These are phyloP conservation scores for Xerocomus potaroensis DNA, from an alignment of 768 basidiomycete genomes.

Conservation along the genomic window DNA sequence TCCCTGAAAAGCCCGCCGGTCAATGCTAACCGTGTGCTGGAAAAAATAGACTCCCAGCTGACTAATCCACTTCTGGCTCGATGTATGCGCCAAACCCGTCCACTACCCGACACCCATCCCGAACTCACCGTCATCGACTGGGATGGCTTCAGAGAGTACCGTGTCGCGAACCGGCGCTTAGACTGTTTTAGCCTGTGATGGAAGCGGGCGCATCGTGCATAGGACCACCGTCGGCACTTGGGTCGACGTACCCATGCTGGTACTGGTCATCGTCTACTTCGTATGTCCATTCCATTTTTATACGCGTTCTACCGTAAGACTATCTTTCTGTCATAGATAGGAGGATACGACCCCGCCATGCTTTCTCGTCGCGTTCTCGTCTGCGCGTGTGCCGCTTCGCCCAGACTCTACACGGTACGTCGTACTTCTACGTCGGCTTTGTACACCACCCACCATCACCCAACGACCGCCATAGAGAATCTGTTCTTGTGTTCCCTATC, in stretches of 20 bases:
- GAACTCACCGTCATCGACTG: slow-evolving; percentile 47
- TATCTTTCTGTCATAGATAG: background rate
- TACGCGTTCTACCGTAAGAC: background rate
- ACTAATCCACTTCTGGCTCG: background rate
- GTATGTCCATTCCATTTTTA: background rate
- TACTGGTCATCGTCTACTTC: background rate
- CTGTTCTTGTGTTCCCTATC: slow-evolving; percentile 58
- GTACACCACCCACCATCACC: background rate
- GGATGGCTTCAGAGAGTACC: slow-evolving; percentile 54
- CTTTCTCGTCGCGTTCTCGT: slow-evolving; percentile 19
- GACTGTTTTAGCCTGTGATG: slow-evolving; percentile 40
- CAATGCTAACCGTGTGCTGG: too few species aligned
- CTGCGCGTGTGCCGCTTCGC: slow-evolving; percentile 38
- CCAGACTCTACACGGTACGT: slow-evolving; percentile 47
- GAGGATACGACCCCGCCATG: background rate
- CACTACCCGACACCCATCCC: slow-evolving; percentile 40
- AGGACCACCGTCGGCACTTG: slow-evolving; percentile 29
- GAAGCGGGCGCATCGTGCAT: slow-evolving; percentile 31
- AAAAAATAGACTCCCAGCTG: background rate
- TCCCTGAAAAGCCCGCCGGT: too few species aligned
- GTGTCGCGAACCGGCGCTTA: slow-evolving; percentile 50
- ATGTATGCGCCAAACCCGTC: slow-evolving; percentile 37
- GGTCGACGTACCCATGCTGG: slow-evolving; percentile 34
- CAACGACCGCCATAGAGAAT: slow-evolving; percentile 44
- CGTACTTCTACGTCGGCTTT: too few species aligned